Evolutionary conservation across 805 yeast species (phyloP), one percentile per base, ranked within the genome.

Genomic region (Suhomyces emberorum): DNA sequence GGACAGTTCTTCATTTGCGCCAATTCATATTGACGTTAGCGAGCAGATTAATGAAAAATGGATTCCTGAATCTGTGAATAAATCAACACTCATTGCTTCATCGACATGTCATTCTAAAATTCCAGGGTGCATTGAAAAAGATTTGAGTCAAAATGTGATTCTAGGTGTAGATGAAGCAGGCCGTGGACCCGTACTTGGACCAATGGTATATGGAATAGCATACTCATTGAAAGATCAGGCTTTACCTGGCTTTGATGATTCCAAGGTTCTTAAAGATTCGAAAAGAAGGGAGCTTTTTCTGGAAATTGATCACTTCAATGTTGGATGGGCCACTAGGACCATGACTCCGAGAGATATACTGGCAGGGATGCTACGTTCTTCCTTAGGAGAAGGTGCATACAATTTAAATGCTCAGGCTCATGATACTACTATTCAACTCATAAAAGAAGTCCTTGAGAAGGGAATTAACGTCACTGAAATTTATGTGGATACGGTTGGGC

Each of bases 101-200:
- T 53, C 70, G 11, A 72, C 85, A 0, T 76, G 68, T 48, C 62
- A 57, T 28, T 70, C 85, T 0, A 63, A 59, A 0, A 59, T 81
- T 2, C 88, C 88, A 0, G 34, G 29, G 3, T 41, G 30, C 7
- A 54, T 77, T 14, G 22, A 37, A 9, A 52, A 51, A 9, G 43
- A 63, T 27, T 62, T 67, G 1, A 39, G 47, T 1, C 65, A 59
- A 9, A 66, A 72, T 0, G 72, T 81, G 1, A 70, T 81, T 7
- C 60, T 93, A 8, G 99, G 99, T 1, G 95, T 93, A 1, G 99
- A 93, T 59, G 99, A 93, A 57, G 99, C 99, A 0, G 99, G 99
- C 1, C 72, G 99, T 47, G 99, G 99, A 0, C 99, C 99, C 0
- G 97, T 95, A 0, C 52, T 95, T 27, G 98, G 98, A 0, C 95